phyloP scores from a whole-genome alignment of 2,329 filamentous ascomycete species.

The Sordariomycetes sp. region DNA sequence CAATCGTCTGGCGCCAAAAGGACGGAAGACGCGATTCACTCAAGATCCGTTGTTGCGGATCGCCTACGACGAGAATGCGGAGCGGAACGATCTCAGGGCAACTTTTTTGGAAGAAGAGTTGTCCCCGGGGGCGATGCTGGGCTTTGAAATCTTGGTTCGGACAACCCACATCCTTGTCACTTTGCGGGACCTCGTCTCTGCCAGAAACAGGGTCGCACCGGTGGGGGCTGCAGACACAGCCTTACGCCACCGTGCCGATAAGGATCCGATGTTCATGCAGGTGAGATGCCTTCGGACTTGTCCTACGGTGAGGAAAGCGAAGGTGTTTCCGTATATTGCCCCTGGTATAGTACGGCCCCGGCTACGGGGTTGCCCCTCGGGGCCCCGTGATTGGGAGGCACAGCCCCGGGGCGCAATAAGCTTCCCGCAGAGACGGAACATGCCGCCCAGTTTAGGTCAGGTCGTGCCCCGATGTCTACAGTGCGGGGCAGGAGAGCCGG shows the following conservation, averaged over 20 bases:
- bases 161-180: background rate
- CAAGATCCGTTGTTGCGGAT: background rate
- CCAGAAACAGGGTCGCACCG: background rate
- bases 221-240: background rate
- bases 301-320: background rate
- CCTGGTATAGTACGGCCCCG: no score
- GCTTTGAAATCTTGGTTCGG: background rate
- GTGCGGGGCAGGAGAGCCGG: background rate
- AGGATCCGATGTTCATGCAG: background rate
- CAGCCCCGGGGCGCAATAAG: no score
- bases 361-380: no score
- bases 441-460: no score
- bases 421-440: no score
- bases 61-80: background rate
- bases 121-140: background rate
- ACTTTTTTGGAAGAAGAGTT: background rate
- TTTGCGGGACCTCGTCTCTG: background rate
- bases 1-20: background rate
- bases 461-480: background rate
- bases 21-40: background rate
- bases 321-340: background rate
- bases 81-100: background rate
- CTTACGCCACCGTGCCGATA: constrained; percentile 3
- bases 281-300: background rate
- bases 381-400: background rate